Base-by-base conservation (phyloP, 441 rosid genomes). In the Hura crepitans region DNA sequence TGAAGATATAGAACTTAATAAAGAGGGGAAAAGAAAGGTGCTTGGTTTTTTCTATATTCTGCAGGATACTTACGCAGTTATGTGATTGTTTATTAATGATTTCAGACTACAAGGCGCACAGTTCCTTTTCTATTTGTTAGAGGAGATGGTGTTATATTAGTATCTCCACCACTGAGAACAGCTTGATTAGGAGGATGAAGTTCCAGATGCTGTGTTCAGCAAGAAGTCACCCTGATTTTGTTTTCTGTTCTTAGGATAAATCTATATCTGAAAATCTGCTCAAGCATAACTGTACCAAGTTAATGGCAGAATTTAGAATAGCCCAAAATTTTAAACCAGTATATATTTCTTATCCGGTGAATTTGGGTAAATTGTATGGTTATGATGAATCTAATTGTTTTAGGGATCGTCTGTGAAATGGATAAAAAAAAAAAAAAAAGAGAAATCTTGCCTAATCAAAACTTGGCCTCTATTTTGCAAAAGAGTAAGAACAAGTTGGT, bases 81-180 rank as follows among this genome's bases (percentile, higher is more conserved):
- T 61, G 54, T 25, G 51, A 30, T n/a, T 58, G 25, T 20, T 39
- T 43, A 6, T 39, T n/a, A n/a, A n/a, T 42, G 33, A 22, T 82
- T 80, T 78, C 94, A 94, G 97, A 84, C 92, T 35, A 92, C 96
- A n/a, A 90, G 79, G 81, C 93, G 99, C n/a, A 90, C 75, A 0
- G 86, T 92, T 57, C 93, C 93, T 12, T 94, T 85, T 74, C 96
- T 94, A 15, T 94, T 94, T 80, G 99, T 92, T 58, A 83, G 97
- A 81, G 99, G 99, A 51, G 99, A 94, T 72, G 97, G 99, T 70
- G 99, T 94, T 70, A 92, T 94, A 71, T 85, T 94, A 85, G 99
- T 94, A 64, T 90, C 99, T 45, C 99, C 97, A 57, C 99, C 99
- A 7, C 74, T 90, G 64, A 86, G 99, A 82, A 86, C 99, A 35